Conservation (phyloP, 139 green algal species). For the Chlamydomonas incerta region DNA sequence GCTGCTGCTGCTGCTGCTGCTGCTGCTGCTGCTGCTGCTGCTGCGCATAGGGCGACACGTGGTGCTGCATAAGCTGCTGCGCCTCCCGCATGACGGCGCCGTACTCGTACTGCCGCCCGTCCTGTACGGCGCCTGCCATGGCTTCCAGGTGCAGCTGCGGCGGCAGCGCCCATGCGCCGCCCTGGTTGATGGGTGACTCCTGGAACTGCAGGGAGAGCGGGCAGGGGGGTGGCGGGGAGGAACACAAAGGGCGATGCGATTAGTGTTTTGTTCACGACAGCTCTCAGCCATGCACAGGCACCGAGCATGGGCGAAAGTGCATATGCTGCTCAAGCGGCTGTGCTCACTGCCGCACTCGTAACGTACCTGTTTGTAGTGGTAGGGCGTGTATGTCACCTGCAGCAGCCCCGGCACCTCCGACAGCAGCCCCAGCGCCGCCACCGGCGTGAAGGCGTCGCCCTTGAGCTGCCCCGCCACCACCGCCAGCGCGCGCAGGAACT, state of each 20-base stretch:
- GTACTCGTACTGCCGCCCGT: constrained; percentile 20
- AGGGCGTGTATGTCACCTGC: neutral
- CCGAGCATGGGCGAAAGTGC: too few species aligned
- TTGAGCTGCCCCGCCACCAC: constrained; percentile 2
- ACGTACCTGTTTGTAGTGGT: constrained; percentile 3
- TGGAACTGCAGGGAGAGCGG: too few species aligned
- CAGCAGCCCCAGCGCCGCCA: constrained; percentile 22
- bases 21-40: neutral
- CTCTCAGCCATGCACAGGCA: too few species aligned
- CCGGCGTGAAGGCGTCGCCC: constrained; percentile 3
- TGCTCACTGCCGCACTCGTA: neutral
- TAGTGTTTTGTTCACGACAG: too few species aligned
- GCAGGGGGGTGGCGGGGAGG: too few species aligned
- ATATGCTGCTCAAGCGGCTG: too few species aligned
- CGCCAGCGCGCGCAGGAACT: constrained; percentile 35
- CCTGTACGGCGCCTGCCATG: neutral
- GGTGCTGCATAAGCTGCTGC: neutral
- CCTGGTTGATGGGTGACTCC: constrained; percentile 23
- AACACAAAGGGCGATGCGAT: too few species aligned
- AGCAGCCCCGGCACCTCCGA: constrained; percentile 11
- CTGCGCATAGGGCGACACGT: neutral
- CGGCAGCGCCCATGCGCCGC: neutral
- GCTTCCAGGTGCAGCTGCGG: constrained; percentile 10
- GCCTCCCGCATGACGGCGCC: neutral
- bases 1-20: neutral